Evolutionary conservation across 768 basidiomycete species (phyloP).

Genomic region (Russula virescens): DNA sequence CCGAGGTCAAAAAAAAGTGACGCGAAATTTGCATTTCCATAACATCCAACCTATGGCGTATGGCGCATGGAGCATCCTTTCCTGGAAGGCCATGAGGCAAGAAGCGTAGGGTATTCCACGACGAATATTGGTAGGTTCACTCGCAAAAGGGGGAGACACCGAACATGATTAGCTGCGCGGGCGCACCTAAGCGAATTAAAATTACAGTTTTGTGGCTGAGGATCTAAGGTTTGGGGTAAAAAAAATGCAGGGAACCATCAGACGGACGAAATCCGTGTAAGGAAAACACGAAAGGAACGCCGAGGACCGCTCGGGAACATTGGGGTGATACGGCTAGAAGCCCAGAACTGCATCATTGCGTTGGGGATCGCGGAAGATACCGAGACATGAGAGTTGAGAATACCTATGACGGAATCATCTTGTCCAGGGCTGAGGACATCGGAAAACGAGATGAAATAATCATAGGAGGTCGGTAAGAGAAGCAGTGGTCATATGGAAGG

Average conservation of each 20-base stretch:
- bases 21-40: neutral
- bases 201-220: conserved; percentile 8
- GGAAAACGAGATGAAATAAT: neutral
- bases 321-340: conserved; percentile 3
- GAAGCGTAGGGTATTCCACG: neutral
- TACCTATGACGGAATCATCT: neutral
- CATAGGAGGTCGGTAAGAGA: neutral
- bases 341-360: neutral
- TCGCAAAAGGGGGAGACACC: neutral
- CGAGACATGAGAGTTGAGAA: neutral
- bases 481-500: neutral
- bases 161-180: neutral
- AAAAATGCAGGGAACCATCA: conserved; percentile 10
- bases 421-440: neutral
- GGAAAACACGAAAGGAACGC: conserved; percentile 6
- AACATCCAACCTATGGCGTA: neutral
- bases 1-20: neutral
- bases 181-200: conserved; percentile 1
- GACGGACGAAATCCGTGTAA: conserved; percentile 2
- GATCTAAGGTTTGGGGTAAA: conserved; percentile 22
- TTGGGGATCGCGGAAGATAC: conserved; percentile 2
- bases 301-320: conserved; percentile 4
- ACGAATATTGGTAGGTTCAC: neutral
- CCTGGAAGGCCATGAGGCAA: neutral
- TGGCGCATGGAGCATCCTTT: neutral